Conservation (phyloP, 768 basidiomycete species). For the Leccinum truebloodii region DNA sequence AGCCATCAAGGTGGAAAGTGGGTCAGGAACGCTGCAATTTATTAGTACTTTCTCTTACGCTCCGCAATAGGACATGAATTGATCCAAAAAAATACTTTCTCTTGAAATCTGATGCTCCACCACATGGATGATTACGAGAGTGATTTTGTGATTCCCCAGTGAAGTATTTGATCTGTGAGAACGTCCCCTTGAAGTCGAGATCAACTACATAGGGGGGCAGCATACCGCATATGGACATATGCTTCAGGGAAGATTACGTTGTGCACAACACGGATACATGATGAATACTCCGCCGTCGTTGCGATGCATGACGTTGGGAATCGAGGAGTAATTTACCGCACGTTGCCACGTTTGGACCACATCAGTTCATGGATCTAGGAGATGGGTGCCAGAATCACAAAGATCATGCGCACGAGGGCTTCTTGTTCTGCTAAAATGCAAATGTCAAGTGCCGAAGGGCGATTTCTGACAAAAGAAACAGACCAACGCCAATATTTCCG, state of each 20-base stretch:
- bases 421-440: constrained; percentile 25
- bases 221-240: background rate
- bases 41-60: too few species aligned
- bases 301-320: background rate
- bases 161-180: too few species aligned
- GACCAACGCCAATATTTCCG: constrained; percentile 62
- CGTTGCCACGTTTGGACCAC: background rate
- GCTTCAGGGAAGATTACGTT: background rate
- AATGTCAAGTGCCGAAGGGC: constrained; percentile 9
- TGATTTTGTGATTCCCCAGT: too few species aligned
- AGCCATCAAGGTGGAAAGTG: background rate
- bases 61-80: too few species aligned
- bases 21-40: too few species aligned
- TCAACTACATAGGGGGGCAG: too few species aligned
- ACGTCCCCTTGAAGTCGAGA: too few species aligned
- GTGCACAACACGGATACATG: background rate
- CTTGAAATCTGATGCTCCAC: background rate
- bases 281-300: background rate
- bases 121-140: too few species aligned
- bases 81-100: background rate
- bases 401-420: background rate
- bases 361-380: background rate
- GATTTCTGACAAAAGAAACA: background rate
- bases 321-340: background rate
- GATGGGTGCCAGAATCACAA: background rate